Conservation (phyloP, 2,329 filamentous ascomycete genomes). For the Penicillium sclerotigenum region DNA sequence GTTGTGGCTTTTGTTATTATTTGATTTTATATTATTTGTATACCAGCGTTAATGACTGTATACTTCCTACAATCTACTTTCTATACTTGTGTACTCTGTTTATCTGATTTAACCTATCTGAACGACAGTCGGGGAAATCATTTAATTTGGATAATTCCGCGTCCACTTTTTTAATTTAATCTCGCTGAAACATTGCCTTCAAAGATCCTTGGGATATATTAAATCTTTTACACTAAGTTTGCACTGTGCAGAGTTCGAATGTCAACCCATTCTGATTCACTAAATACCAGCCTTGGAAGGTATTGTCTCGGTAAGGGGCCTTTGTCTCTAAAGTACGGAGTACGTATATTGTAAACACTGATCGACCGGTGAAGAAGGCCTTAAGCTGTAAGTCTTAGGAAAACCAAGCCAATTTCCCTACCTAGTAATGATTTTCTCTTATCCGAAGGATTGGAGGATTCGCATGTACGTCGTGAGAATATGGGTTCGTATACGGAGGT, state of each 20-base stretch:
- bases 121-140: background rate
- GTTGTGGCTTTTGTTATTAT: background rate
- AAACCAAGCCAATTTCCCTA: background rate
- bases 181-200: background rate
- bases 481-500: background rate
- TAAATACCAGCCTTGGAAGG: background rate
- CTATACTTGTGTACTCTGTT: background rate
- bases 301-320: background rate
- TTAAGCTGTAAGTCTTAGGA: background rate
- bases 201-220: background rate
- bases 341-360: background rate
- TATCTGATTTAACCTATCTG: background rate
- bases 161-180: background rate
- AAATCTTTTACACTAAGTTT: background rate
- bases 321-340: background rate
- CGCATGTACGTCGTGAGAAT: background rate
- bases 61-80: background rate
- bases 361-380: background rate
- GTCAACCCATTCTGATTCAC: background rate
- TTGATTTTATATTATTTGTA: background rate
- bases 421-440: background rate
- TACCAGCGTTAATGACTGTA: background rate
- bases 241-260: background rate
- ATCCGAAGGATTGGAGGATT: background rate
- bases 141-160: background rate